Conservation (phyloP, 352 stramenopile species). For the Phytopythium litorale region DNA sequence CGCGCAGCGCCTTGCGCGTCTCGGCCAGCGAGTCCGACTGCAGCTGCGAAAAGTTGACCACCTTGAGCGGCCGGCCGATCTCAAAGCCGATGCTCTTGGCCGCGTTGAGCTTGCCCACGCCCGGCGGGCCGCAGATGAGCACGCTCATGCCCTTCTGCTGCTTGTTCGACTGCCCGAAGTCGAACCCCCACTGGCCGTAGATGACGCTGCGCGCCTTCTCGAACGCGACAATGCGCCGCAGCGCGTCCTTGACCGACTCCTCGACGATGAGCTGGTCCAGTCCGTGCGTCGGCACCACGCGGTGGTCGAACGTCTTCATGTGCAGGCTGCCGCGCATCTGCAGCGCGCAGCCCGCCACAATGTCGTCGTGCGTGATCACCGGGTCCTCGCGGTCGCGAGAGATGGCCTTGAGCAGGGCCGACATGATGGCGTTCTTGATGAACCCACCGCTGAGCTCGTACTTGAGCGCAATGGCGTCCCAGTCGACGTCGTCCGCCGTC, state of each 20-base stretch:
- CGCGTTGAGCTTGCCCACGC: conserved; percentile 73
- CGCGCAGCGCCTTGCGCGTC: conserved; percentile 65
- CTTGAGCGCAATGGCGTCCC: conserved; percentile 79
- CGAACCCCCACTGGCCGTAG: conserved; percentile 84
- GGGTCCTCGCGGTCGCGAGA: conserved; percentile 45
- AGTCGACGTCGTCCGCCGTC: conserved; percentile 70
- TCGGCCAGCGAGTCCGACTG: conserved; percentile 71
- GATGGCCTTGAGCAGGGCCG: conserved; percentile 76
- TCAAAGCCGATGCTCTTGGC: conserved; percentile 84
- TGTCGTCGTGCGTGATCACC: conserved; percentile 72
- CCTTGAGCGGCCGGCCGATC: conserved; percentile 75
- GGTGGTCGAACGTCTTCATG: conserved; percentile 89
- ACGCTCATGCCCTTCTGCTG: conserved; percentile 84
- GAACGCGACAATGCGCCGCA: conserved; percentile 72
- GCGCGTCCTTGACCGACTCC: conserved; percentile 54
- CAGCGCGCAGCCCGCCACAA: conserved; percentile 74
- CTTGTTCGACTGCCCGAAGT: conserved; percentile 75
- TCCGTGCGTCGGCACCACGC: conserved; percentile 71
- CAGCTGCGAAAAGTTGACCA: conserved; percentile 76
- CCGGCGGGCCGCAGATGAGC: conserved; percentile 60
- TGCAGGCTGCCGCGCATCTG: conserved; percentile 87
- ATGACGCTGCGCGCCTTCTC: conserved; percentile 85
- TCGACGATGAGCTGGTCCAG: conserved; percentile 74
- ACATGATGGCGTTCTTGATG: conserved; percentile 90
- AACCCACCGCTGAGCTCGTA: conserved; percentile 89